phyloP scores from a whole-genome alignment of 2,329 filamentous ascomycete genomes.

The Aspergillus awamori region DNA sequence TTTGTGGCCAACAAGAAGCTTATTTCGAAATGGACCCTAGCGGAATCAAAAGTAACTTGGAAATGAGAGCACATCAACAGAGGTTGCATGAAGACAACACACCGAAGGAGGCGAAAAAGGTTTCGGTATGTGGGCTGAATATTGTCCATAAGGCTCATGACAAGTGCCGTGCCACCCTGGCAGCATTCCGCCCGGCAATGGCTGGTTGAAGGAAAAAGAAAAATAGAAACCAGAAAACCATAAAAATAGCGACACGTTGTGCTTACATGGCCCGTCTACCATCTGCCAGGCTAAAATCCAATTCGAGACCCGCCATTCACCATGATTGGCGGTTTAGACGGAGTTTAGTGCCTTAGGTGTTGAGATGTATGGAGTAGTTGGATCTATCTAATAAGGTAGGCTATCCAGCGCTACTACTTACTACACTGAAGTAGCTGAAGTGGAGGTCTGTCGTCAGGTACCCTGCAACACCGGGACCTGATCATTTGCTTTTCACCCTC shows the following conservation, averaged over 20 bases:
- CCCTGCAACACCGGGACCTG: neutral
- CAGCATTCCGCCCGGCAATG: neutral
- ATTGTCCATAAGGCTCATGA: neutral
- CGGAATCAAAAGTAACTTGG: neutral
- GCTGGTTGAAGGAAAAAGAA: neutral
- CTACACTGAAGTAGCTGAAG: neutral
- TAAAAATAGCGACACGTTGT: slow-evolving; percentile 19
- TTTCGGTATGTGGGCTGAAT: neutral
- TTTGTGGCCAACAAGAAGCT: no score
- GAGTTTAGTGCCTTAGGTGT: neutral
- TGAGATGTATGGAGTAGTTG: neutral
- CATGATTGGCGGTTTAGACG: slow-evolving; percentile 7
- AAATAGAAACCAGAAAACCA: neutral
- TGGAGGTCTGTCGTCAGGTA: neutral
- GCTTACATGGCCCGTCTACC: neutral
- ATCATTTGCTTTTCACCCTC: neutral
- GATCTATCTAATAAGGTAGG: neutral
- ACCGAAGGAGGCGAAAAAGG: neutral
- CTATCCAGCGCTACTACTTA: neutral
- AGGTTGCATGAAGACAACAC: neutral
- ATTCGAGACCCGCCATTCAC: neutral
- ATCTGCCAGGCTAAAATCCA: slow-evolving; percentile 8
- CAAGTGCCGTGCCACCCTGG: neutral
- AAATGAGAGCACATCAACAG: neutral
- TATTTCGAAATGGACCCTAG: no score